Percentiles rank a stretch among this genome's conserved stretches.
Evolutionary conservation across 306 rosid species (phyloP).

Genomic region (Vicia faba): DNA sequence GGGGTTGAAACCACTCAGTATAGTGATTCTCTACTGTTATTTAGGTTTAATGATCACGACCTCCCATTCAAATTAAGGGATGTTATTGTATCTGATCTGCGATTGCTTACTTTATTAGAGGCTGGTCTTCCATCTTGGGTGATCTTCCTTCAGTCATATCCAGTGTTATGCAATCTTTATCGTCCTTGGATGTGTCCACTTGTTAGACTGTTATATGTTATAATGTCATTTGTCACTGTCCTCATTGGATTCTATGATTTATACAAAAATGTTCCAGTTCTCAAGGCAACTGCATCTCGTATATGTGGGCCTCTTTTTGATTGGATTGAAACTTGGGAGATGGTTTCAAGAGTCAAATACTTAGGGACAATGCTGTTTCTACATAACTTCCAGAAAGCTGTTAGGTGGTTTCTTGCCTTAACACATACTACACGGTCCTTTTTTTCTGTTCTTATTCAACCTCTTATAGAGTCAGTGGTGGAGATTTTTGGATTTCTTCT

Average conservation of each 20-base stretch:
- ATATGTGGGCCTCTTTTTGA: constrained; percentile 90
- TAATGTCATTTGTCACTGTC: constrained; percentile 82
- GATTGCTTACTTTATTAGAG: constrained; percentile 88
- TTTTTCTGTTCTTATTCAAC: constrained; percentile 69
- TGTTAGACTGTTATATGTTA: constrained; percentile 74
- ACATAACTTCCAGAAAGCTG: constrained; percentile 81
- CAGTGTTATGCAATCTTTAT: constrained; percentile 82
- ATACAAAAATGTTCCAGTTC: constrained; percentile 95
- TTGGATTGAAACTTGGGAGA: constrained; percentile 98
- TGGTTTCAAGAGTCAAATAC: constrained; percentile 91
- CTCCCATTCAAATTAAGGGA: constrained; percentile 80
- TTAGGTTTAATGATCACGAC: constrained; percentile 78
- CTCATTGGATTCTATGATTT: constrained; percentile 93
- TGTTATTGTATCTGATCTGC: constrained; percentile 73
- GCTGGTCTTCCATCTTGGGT: constrained; percentile 99
- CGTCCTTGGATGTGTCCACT: constrained; percentile 99
- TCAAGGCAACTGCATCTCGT: constrained; percentile 88
- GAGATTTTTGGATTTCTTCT: constrained; percentile 66
- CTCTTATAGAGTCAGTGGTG: constrained; percentile 57
- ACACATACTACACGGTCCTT: constrained; percentile 61
- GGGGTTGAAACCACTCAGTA: constrained; percentile 65
- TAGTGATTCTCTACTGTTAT: constrained; percentile 68
- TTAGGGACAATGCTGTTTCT: constrained; percentile 96
- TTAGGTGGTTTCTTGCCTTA: constrained; percentile 73
- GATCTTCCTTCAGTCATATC: constrained; percentile 95